These are phyloP conservation scores for Echium plantagineum DNA, from an alignment of 257 asterid genomes.

Conservation along the genomic window DNA sequence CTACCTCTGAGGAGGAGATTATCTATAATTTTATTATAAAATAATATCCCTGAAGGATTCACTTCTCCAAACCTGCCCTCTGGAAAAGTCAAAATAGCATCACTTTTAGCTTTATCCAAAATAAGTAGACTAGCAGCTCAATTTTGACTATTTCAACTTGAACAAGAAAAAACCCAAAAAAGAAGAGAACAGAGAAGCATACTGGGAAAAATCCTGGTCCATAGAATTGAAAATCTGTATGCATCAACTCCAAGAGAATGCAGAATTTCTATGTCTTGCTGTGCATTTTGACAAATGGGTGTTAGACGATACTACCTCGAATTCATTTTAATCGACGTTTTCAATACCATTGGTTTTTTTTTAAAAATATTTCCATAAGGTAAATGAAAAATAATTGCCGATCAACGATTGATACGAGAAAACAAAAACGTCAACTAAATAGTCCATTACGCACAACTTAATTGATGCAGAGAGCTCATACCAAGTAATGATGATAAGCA, in stretches of 20 bases:
- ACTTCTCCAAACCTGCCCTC: constrained; percentile 55
- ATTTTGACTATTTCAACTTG: constrained; percentile 3
- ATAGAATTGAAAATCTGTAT: constrained; percentile 72
- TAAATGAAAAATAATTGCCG: no score
- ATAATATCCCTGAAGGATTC: constrained; percentile 38
- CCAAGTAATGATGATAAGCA: constrained; percentile 77
- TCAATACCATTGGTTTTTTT: no score
- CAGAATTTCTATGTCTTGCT: constrained; percentile 72
- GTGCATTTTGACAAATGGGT: constrained; percentile 6
- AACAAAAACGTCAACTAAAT: no score
- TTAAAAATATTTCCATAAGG: no score
- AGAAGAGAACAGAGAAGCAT: constrained; percentile 7
- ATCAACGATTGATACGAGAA: no score
- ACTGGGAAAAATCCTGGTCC: constrained; percentile 86
- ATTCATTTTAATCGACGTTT: no score
- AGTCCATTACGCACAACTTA: neutral
- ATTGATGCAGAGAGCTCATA: constrained; percentile 7
- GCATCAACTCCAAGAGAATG: constrained; percentile 55
- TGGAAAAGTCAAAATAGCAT: constrained; percentile 17
- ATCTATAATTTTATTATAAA: constrained; percentile 43
- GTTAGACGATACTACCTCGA: no score
- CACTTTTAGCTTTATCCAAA: neutral
- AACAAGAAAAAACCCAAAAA: neutral
- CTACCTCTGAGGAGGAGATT: constrained; percentile 42
- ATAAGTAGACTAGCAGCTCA: neutral